phyloP scores from a whole-genome alignment of 2,329 filamentous ascomycete species.

The Exophiala aquamarina region DNA sequence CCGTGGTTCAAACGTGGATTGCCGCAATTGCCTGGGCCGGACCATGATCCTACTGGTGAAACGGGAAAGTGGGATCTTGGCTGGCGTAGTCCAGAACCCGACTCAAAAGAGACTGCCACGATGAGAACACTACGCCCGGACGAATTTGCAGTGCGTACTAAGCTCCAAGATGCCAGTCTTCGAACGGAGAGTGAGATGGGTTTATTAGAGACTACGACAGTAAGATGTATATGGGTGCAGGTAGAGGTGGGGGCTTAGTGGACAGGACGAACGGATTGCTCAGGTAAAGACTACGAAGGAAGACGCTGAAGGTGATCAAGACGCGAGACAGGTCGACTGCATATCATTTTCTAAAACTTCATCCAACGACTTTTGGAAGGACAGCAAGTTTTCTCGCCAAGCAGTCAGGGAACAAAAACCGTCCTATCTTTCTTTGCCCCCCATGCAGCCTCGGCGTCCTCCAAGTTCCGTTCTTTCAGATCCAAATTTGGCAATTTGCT shows the following conservation, averaged over 20 bases:
- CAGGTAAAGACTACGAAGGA: no score
- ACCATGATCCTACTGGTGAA: constrained; percentile 25
- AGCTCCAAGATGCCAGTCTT: constrained; percentile 41
- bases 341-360: not conserved
- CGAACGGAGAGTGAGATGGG: constrained; percentile 46
- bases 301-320: no score
- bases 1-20: constrained; percentile 22
- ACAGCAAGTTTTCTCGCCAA: not conserved
- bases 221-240: constrained; percentile 34
- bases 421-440: constrained; percentile 31
- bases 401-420: constrained; percentile 25
- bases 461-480: constrained; percentile 21
- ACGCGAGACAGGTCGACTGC: no score
- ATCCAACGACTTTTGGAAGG: no score
- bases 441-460: constrained; percentile 30
- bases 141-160: constrained; percentile 34
- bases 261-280: no score
- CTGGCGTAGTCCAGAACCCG: constrained; percentile 29
- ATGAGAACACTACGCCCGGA: constrained; percentile 23
- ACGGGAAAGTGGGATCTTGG: constrained; percentile 32
- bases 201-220: constrained; percentile 42
- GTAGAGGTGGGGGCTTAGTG: constrained; percentile 31
- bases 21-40: constrained; percentile 11
- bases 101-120: constrained; percentile 3
- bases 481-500: constrained; percentile 19